Evolutionary conservation across 2,329 filamentous ascomycete species (phyloP).

Genomic region (Aspergillus pseudonomiae): DNA sequence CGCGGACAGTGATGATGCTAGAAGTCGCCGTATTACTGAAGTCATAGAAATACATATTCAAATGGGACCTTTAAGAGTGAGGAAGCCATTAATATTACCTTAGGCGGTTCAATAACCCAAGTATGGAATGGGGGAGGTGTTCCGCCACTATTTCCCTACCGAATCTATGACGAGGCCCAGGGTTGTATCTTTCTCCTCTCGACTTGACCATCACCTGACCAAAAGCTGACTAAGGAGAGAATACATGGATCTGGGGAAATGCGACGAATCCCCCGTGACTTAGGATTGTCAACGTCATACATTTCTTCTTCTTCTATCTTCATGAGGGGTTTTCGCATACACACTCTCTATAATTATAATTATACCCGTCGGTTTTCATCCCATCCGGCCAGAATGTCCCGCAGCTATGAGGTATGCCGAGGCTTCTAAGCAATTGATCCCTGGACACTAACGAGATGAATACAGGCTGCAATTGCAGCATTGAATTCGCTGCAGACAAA

Average conservation of each 20-base stretch:
- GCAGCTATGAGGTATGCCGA: constrained; percentile 42
- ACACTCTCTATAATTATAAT: constrained; percentile 11
- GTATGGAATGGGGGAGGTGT: too few species aligned
- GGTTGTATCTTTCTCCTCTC: too few species aligned
- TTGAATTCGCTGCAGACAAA: constrained; percentile 81
- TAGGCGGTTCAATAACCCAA: too few species aligned
- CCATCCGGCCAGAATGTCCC: constrained; percentile 38
- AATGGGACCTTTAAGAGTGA: neutral
- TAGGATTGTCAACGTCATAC: neutral
- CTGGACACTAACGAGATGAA: constrained; percentile 13
- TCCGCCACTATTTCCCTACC: too few species aligned
- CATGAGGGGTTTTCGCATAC: constrained; percentile 33
- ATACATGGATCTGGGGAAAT: neutral
- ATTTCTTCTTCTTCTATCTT: constrained; percentile 16
- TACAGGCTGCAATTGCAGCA: constrained; percentile 69
- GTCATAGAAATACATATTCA: neutral
- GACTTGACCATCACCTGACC: too few species aligned
- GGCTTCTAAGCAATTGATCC: neutral
- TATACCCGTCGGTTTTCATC: constrained; percentile 34
- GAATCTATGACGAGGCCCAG: too few species aligned
- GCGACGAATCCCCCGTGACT: neutral
- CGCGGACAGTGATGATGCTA: neutral
- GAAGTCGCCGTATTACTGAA: neutral
- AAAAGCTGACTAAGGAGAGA: too few species aligned
- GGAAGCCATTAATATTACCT: neutral